Conservation (phyloP, 2,329 filamentous ascomycete species). For the Fusarium miscanthi region DNA sequence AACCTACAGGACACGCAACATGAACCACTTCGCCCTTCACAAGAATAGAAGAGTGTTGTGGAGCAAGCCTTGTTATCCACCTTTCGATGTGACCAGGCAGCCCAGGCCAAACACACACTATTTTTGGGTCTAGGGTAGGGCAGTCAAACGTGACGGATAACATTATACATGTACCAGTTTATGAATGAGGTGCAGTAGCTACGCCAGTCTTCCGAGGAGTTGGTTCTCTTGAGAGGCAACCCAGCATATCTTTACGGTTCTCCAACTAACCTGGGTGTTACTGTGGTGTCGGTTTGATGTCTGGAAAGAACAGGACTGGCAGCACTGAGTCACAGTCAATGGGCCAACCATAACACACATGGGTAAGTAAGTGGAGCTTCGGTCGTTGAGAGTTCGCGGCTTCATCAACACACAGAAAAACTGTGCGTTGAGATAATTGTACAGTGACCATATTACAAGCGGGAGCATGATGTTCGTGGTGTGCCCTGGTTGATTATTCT, state of each 20-base stretch:
- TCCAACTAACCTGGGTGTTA: background rate
- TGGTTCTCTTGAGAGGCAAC: background rate
- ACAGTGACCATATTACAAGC: background rate
- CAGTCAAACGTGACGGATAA: background rate
- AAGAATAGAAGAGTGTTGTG: background rate
- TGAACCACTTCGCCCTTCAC: slow-evolving; percentile 9
- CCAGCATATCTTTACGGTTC: too few relatives aligned
- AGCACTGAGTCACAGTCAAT: slow-evolving; percentile 11
- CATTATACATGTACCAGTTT: background rate
- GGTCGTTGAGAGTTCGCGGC: slow-evolving; percentile 1
- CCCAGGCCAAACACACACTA: background rate
- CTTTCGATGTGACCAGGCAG: background rate
- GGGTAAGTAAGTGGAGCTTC: background rate
- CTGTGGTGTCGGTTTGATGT: background rate
- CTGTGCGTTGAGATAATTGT: background rate
- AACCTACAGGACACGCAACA: background rate
- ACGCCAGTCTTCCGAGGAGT: too few relatives aligned
- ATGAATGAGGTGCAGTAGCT: background rate
- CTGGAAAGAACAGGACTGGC: background rate
- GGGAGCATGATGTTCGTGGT: background rate
- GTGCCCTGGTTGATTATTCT: background rate
- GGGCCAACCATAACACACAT: slow-evolving; percentile 1
- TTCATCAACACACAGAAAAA: background rate
- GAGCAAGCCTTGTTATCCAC: background rate
- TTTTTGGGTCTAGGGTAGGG: slow-evolving; percentile 2